phyloP scores from a whole-genome alignment of 345 rosid genomes.

The Geranium rotundifolium region DNA sequence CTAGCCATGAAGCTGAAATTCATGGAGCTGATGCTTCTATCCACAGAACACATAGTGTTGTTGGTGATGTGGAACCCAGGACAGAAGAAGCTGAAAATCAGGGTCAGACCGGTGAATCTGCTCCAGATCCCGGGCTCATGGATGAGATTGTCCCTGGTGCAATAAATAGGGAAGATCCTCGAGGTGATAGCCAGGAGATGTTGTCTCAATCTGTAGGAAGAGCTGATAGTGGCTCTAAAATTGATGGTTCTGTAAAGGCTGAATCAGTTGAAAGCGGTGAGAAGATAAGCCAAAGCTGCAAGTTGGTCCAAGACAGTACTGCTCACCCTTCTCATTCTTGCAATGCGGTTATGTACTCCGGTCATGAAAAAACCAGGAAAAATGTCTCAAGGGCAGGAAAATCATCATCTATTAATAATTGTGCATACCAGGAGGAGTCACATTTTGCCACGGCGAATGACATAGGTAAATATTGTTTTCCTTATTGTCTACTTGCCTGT shows the following conservation, averaged over 20 bases:
- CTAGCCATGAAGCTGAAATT: slow-evolving; percentile 98
- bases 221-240: slow-evolving; percentile 94
- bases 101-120: slow-evolving; percentile 98
- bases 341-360: slow-evolving; percentile 65
- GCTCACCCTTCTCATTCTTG: slow-evolving; percentile 88
- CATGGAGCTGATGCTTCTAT: slow-evolving; percentile 86
- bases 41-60: slow-evolving; percentile 78
- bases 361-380: slow-evolving; percentile 58
- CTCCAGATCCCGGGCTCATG: slow-evolving; percentile 74
- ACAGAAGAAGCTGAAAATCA: slow-evolving; percentile 85
- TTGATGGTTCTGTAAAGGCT: slow-evolving; percentile 77
- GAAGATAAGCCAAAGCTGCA: slow-evolving; percentile 57
- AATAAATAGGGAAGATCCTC: slow-evolving; percentile 65
- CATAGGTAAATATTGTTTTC: slow-evolving; percentile 32
- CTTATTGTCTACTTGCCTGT: not conserved
- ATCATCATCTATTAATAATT: slow-evolving; percentile 59
- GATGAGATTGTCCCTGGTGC: slow-evolving; percentile 81
- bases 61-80: slow-evolving; percentile 84
- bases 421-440: slow-evolving; percentile 47
- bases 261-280: slow-evolving; percentile 96
- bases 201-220: slow-evolving; percentile 64
- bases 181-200: slow-evolving; percentile 91
- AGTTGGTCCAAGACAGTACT: slow-evolving; percentile 31
- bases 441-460: slow-evolving; percentile 61
- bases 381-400: slow-evolving; percentile 59